Percentiles rank a stretch among this genome's conserved stretches.
These are phyloP conservation scores for Leersia perrieri DNA, from an alignment of 176 grass and related monocot species.

Conservation along the genomic window DNA sequence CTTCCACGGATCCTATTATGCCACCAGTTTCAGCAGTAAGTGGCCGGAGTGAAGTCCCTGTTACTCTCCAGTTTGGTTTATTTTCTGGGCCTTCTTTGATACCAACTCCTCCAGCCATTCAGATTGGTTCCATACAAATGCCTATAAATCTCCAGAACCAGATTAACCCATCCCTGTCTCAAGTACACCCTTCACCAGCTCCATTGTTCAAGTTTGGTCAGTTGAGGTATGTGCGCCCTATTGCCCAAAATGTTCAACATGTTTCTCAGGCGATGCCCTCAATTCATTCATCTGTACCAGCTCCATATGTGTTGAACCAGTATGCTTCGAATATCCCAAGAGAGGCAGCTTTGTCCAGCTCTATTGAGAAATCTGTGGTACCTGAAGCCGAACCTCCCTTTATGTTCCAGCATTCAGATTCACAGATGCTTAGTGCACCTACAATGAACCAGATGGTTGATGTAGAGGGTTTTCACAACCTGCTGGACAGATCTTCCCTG, in stretches of 20 bases:
- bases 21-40: conserved; percentile 41
- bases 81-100: conserved; percentile 95
- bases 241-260: conserved; percentile 40
- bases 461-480: conserved; percentile 37
- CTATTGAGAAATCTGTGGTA: conserved; percentile 26
- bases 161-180: conserved; percentile 54
- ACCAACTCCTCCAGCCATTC: conserved; percentile 89
- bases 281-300: conserved; percentile 38
- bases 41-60: conserved; percentile 59
- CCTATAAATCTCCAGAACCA: conserved; percentile 88
- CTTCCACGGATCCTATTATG: conserved; percentile 38
- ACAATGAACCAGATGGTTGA: conserved; percentile 43
- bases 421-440: conserved; percentile 35
- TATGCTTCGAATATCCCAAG: conserved; percentile 46
- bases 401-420: conserved; percentile 22
- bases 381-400: conserved; percentile 16
- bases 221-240: conserved; percentile 65
- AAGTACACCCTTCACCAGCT: conserved; percentile 56
- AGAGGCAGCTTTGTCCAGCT: conserved; percentile 28
- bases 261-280: conserved; percentile 45
- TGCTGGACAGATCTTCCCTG: conserved; percentile 13
- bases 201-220: conserved; percentile 94
- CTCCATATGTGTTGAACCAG: conserved; percentile 52
- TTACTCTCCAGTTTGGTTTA: conserved; percentile 84
- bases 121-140: conserved; percentile 99